Evolutionary conservation across 2,329 filamentous ascomycete genomes (phyloP), one percentile per base, ranked within the genome.

Genomic region (Neofusicoccum sp.): DNA sequence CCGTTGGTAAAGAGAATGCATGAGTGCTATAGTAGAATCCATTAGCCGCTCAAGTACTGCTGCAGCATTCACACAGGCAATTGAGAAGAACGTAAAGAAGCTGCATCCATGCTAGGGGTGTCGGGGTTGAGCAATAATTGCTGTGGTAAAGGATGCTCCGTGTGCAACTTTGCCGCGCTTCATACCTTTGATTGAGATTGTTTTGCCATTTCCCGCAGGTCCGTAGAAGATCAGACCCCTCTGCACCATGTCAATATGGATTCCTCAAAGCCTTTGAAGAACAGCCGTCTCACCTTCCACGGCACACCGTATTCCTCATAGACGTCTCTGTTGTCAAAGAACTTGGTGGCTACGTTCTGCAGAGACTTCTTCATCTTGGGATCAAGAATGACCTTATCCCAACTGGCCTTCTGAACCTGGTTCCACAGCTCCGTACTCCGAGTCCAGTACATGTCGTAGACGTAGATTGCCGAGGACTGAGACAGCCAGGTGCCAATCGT

Each of bases 331-430:
- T 79, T 80, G 58, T 84, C 77, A 69, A 87, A 90, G 75, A 90
- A 90, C 47, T 82, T 82, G 45, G 82, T 73, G 43, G 89, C 84
- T 68, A 90, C 87, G 4, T 82, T 77, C 48, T 87, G 83, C 57
- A 90, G 79, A 6, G 80, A 74, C 63, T 82, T 80, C 76, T 90
- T 90, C 82, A 88, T 88, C 8, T 76, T 76, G 30, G 82, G 74
- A 28, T 89, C 84, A 5, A 90, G 78, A 48, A 90, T 90, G 2
- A 90, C 87, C 64, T 84, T 81, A 11, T 85, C 81, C 88, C 87
- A 90, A 82, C 75, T 68, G 79, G 69, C 67, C 56, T 75, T 73
- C 48, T 71, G 67, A 3, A 76, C 71, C 0, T 71, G 85, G 6
- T 82, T 67, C 72, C 80, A 91, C 26, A 90, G 76, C 63, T 86